Evolutionary conservation across 1,284 basidiomycete species (phyloP).

Genomic region (Anthracocystis panici-leucophaei): DNA sequence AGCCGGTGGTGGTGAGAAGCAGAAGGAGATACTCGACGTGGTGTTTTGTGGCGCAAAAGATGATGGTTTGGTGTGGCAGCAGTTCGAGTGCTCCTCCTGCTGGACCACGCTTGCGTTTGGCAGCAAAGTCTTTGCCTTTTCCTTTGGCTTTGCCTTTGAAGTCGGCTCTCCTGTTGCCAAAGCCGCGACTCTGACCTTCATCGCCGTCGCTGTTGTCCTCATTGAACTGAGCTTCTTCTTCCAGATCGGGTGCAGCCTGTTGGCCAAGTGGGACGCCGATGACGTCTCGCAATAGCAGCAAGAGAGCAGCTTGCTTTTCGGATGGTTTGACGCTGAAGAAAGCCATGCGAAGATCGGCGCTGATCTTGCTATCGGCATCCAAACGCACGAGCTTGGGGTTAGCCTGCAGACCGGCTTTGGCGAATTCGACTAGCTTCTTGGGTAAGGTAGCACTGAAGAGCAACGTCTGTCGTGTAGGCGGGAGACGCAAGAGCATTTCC

Average conservation of each 20-base stretch:
- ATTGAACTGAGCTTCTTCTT: constrained; percentile 53
- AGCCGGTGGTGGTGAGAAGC: constrained; percentile 85
- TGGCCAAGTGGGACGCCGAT: constrained; percentile 80
- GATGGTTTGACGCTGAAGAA: constrained; percentile 93
- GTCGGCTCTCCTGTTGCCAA: constrained; percentile 20
- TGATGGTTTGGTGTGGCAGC: constrained; percentile 88
- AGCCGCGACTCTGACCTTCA: constrained; percentile 37
- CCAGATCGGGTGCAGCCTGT: constrained; percentile 39
- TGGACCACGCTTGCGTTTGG: constrained; percentile 71
- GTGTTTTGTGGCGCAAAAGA: constrained; percentile 98
- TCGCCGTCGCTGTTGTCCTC: constrained; percentile 67
- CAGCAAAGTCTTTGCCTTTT: constrained; percentile 28
- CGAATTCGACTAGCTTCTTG: constrained; percentile 95
- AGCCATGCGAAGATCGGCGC: constrained; percentile 88
- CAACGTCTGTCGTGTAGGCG: constrained; percentile 86
- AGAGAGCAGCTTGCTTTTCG: constrained; percentile 93
- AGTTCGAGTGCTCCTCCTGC: constrained; percentile 69
- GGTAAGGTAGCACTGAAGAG: constrained; percentile 97
- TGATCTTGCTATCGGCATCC: constrained; percentile 96
- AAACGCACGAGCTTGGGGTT: constrained; percentile 94
- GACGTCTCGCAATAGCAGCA: constrained; percentile 85
- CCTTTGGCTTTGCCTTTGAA: constrained; percentile 45
- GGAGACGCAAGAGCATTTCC: constrained; percentile 90
- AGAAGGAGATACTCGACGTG: constrained; percentile 94
- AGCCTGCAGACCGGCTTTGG: constrained; percentile 87